phyloP scores from a whole-genome alignment of 2,329 filamentous ascomycete species.

The Nigrograna mackinnonii region DNA sequence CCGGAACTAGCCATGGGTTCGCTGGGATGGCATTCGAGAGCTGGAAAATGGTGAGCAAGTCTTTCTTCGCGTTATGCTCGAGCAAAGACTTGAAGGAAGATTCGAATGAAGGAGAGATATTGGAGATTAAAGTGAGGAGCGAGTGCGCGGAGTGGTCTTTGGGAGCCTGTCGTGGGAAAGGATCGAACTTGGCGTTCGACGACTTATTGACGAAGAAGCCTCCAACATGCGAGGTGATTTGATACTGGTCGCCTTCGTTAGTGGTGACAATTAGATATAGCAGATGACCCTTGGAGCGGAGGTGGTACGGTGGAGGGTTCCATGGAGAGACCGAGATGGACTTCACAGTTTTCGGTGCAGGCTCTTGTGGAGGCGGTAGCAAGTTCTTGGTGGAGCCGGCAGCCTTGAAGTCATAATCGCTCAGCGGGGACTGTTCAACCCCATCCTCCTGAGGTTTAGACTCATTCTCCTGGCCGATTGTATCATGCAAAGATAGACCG shows the following conservation, averaged over 20 bases:
- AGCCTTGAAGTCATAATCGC: constrained; percentile 77
- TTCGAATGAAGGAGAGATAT: constrained; percentile 83
- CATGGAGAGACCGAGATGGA: constrained; percentile 85
- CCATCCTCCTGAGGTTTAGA: constrained; percentile 26
- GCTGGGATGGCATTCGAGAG: constrained; percentile 93
- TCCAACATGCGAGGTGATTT: constrained; percentile 90
- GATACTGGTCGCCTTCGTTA: constrained; percentile 91
- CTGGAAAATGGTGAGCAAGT: constrained; percentile 90
- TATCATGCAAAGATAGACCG: constrained; percentile 85
- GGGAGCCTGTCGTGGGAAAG: constrained; percentile 75
- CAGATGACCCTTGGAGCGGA: constrained; percentile 89
- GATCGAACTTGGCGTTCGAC: constrained; percentile 93
- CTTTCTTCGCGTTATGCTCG: constrained; percentile 81
- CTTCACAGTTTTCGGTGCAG: constrained; percentile 88
- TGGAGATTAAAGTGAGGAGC: constrained; percentile 75
- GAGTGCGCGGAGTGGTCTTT: constrained; percentile 85
- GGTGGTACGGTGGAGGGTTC: constrained; percentile 93
- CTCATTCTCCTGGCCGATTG: constrained; percentile 57
- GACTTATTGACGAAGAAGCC: constrained; percentile 98
- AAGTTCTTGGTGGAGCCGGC: constrained; percentile 70
- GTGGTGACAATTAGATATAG: constrained; percentile 89
- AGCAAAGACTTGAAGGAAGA: constrained; percentile 77
- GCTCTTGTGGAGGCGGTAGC: constrained; percentile 66
- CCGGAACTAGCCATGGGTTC: constrained; percentile 86
- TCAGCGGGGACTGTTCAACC: constrained; percentile 48